These are phyloP conservation scores for Starmerella vaccinii DNA, from an alignment of 805 yeast genomes.

Conservation along the genomic window DNA sequence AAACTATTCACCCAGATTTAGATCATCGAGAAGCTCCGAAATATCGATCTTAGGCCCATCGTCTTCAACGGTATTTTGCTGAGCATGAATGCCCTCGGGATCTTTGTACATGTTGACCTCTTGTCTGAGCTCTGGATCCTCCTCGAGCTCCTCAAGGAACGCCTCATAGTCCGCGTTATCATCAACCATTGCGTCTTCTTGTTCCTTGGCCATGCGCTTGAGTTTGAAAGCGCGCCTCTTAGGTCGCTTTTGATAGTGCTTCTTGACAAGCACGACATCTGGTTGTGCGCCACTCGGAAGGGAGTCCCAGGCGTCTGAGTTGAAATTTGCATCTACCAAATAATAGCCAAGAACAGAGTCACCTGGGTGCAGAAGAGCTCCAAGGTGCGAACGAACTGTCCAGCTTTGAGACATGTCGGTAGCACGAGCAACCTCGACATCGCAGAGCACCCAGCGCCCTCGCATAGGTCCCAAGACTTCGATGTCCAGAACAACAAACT, in stretches of 20 bases:
- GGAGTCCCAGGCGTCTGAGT: conserved; percentile 37
- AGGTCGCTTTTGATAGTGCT: conserved; percentile 67
- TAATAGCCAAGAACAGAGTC: conserved; percentile 85
- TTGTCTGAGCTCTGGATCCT: conserved; percentile 88
- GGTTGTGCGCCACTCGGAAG: conserved; percentile 37
- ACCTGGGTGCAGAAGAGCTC: conserved; percentile 87
- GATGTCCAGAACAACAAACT: conserved; percentile 77
- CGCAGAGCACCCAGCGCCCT: conserved; percentile 76
- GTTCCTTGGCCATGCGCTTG: conserved; percentile 95
- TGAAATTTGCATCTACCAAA: conserved; percentile 69
- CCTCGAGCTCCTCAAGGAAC: conserved; percentile 95
- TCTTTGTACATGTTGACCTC: conserved; percentile 82
- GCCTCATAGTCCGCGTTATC: conserved; percentile 89
- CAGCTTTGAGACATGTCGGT: conserved; percentile 67
- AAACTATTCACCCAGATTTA: conserved; percentile 54
- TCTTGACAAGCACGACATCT: conserved; percentile 82
- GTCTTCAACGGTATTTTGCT: conserved; percentile 39
- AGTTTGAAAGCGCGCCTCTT: conserved; percentile 77
- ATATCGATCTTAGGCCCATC: conserved; percentile 83
- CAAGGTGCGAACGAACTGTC: conserved; percentile 75
- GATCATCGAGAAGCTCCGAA: conserved; percentile 87
- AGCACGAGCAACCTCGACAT: conserved; percentile 72
- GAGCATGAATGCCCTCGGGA: conserved; percentile 16
- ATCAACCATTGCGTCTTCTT: conserved; percentile 31
- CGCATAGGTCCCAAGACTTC: conserved; percentile 77